Conservation (phyloP, 2,329 filamentous ascomycete genomes). For the Bimuria novae-zelandiae region DNA sequence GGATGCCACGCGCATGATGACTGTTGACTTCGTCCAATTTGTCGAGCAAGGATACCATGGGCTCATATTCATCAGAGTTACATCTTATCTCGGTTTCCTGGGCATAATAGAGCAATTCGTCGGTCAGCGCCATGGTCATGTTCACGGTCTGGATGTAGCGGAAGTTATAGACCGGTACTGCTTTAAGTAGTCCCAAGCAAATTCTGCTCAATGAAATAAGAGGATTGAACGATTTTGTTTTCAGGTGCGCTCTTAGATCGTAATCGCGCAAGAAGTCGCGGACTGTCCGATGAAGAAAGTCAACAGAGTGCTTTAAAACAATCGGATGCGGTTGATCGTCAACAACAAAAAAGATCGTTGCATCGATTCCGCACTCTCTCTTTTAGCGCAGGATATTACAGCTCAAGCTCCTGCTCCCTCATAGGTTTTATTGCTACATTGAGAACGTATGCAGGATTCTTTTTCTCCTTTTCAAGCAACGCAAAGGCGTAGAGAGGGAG, state of each 20-base stretch:
- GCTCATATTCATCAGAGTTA: not conserved
- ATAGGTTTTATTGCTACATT: not conserved
- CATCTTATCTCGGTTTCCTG: conserved; percentile 9
- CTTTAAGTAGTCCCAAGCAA: conserved; percentile 11
- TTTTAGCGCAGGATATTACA: conserved; percentile 3
- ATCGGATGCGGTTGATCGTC: conserved; percentile 10
- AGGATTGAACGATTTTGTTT: conserved; percentile 7
- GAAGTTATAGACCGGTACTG: not conserved
- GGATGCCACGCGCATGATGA: not conserved
- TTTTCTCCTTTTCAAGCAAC: conserved; percentile 11
- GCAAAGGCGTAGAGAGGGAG: conserved; percentile 15
- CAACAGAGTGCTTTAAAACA: conserved; percentile 13
- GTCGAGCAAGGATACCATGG: conserved; percentile 8
- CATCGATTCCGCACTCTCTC: conserved; percentile 20
- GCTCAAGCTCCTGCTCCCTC: not conserved
- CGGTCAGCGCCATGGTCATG: conserved; percentile 3
- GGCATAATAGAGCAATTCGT: conserved; percentile 17
- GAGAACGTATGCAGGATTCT: conserved; percentile 5
- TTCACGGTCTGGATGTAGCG: not conserved
- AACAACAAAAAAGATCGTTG: conserved; percentile 23
- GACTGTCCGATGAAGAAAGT: conserved; percentile 25
- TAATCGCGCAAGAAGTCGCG: conserved; percentile 20
- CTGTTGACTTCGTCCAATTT: conserved; percentile 18
- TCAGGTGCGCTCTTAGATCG: conserved; percentile 7
- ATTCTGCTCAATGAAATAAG: conserved; percentile 8